Conservation (phyloP, 768 basidiomycete species). For the Megacollybia marginata region DNA sequence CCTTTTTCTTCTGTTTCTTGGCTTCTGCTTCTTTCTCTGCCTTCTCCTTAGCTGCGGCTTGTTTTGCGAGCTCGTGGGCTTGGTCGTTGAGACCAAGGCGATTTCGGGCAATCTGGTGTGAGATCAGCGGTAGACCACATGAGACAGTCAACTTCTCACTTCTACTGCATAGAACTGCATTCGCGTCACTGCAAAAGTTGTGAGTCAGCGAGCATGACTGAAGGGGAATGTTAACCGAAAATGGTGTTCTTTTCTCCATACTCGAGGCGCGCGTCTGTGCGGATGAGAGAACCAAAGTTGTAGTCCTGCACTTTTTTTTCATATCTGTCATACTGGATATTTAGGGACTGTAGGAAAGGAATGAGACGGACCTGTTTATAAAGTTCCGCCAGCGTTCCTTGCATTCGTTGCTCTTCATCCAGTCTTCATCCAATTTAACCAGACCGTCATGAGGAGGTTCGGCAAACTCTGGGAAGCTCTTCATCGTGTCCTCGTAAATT, state of each 20-base stretch:
- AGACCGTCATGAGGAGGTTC: conserved; percentile 39
- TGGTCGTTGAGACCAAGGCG: conserved; percentile 83
- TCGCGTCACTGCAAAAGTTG: conserved; percentile 48
- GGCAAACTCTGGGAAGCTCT: conserved; percentile 75
- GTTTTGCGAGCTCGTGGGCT: conserved; percentile 76
- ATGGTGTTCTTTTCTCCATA: conserved; percentile 92
- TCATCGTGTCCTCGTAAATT: conserved; percentile 71
- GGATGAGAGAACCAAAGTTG: conserved; percentile 94
- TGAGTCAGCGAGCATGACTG: conserved; percentile 32
- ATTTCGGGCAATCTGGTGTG: conserved; percentile 79
- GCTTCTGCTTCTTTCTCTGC: conserved; percentile 35
- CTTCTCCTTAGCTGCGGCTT: conserved; percentile 58
- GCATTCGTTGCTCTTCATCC: conserved; percentile 82
- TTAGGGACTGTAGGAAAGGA: not conserved
- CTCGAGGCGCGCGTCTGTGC: conserved; percentile 69
- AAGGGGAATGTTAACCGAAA: conserved; percentile 50
- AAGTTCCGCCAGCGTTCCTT: conserved; percentile 91
- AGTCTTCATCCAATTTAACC: conserved; percentile 73
- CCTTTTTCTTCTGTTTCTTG: conserved; percentile 28
- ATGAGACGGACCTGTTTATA: conserved; percentile 53
- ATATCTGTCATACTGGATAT: conserved; percentile 42
- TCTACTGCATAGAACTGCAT: conserved; percentile 89
- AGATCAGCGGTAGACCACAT: not conserved
- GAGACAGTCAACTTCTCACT: conserved; percentile 29
- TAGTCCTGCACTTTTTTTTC: conserved; percentile 87